These are phyloP conservation scores for Termitomyces sp. DNA, from an alignment of 768 basidiomycete species.

Conservation along the genomic window DNA sequence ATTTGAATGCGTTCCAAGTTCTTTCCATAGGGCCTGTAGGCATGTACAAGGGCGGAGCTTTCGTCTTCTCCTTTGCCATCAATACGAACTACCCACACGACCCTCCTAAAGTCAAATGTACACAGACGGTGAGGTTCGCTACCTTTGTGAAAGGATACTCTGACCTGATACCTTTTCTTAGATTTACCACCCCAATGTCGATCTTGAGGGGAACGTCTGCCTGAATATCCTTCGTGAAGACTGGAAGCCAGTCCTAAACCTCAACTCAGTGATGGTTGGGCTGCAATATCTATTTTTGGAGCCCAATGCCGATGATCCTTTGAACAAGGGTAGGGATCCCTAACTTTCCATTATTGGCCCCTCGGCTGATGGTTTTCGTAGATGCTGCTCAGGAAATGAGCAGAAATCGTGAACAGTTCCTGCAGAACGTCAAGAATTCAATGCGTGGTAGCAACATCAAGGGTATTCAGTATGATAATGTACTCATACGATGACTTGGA, in stretches of 20 bases:
- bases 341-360: background rate
- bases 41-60: conserved; percentile 97
- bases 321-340: conserved; percentile 91
- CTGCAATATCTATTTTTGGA: conserved; percentile 98
- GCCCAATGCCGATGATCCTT: conserved; percentile 96
- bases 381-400: conserved; percentile 96
- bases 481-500: conserved; percentile 45
- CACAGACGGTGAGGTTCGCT: conserved; percentile 68
- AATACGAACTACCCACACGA: conserved; percentile 99
- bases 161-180: conserved; percentile 27
- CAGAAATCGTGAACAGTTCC: conserved; percentile 81
- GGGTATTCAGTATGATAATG: conserved; percentile 78
- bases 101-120: conserved; percentile 98
- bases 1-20: background rate
- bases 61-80: conserved; percentile 93
- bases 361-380: conserved; percentile 31
- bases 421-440: conserved; percentile 80
- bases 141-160: background rate
- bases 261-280: conserved; percentile 98
- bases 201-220: conserved; percentile 97
- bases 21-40: conserved; percentile 44
- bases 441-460: conserved; percentile 83
- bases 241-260: conserved; percentile 98
- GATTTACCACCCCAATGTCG: conserved; percentile 99
- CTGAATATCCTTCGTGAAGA: conserved; percentile 98